phyloP scores from a whole-genome alignment of 2,329 filamentous ascomycete genomes.

The Colletotrichum horii region DNA sequence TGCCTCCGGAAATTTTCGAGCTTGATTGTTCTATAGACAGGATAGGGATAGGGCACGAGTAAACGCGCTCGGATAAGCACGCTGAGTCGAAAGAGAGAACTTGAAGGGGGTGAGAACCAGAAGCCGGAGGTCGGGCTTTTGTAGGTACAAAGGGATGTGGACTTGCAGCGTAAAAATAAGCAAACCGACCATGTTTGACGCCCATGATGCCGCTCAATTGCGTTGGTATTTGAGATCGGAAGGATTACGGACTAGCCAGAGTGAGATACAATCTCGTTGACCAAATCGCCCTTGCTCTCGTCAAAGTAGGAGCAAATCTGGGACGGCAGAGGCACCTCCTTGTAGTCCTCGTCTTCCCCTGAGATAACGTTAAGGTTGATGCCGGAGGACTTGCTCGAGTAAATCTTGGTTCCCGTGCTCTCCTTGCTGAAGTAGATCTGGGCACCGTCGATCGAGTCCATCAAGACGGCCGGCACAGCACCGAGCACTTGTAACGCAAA shows the following conservation, averaged over 20 bases:
- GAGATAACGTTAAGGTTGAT: constrained; percentile 86
- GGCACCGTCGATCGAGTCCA: constrained; percentile 93
- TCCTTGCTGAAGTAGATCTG: constrained; percentile 85
- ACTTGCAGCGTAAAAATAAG: neutral
- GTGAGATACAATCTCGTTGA: constrained; percentile 96
- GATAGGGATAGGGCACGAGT: neutral
- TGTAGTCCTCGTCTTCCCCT: constrained; percentile 78
- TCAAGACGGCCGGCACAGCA: constrained; percentile 81
- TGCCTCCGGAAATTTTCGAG: neutral
- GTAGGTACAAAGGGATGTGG: neutral
- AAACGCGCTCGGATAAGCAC: neutral
- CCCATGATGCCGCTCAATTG: neutral
- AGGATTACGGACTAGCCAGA: constrained; percentile 63
- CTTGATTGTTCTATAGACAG: neutral
- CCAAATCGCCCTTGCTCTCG: constrained; percentile 72
- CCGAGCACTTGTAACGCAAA: constrained; percentile 94
- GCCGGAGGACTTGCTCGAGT: constrained; percentile 84
- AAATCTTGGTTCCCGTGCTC: constrained; percentile 79
- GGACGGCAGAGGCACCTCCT: constrained; percentile 85
- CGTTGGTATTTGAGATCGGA: neutral
- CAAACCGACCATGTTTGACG: neutral
- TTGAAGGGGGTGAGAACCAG: neutral
- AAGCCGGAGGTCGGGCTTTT: neutral
- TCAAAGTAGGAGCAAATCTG: constrained; percentile 84
- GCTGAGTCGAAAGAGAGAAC: neutral